phyloP scores from a whole-genome alignment of 1,284 basidiomycete genomes.

The Cryptococcus hybrid region DNA sequence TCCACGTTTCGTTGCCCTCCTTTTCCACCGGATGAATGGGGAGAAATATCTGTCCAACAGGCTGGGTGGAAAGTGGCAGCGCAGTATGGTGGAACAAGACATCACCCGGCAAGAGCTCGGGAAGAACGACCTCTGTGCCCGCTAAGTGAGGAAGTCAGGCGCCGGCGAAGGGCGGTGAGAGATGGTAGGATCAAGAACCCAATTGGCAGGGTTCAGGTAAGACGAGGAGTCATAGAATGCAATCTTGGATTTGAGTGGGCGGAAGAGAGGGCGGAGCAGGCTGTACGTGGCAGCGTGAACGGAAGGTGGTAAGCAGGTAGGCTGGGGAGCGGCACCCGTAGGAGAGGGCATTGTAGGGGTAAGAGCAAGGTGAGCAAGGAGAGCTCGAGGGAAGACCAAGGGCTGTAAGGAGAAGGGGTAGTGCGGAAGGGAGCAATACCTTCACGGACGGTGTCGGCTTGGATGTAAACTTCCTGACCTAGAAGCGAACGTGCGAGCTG shows the following conservation, averaged over 20 bases:
- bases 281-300: conserved; percentile 37
- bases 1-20: conserved; percentile 19
- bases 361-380: conserved; percentile 38
- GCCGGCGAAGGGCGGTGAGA: not conserved
- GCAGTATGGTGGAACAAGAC: conserved; percentile 36
- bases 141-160: conserved; percentile 23
- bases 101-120: conserved; percentile 37
- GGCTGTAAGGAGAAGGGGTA: conserved; percentile 6
- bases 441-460: conserved; percentile 24
- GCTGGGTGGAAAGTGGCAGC: conserved; percentile 15
- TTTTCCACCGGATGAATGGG: conserved; percentile 28
- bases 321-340: not conserved
- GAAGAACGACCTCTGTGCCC: conserved; percentile 17
- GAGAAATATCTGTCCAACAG: conserved; percentile 25
- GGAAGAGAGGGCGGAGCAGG: conserved; percentile 40
- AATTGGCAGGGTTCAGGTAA: conserved; percentile 39
- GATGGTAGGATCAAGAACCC: conserved; percentile 12
- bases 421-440: conserved; percentile 4
- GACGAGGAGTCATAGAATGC: conserved; percentile 35
- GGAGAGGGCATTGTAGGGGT: conserved; percentile 22
- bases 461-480: conserved; percentile 19
- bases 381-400: conserved; percentile 12
- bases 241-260: conserved; percentile 28
- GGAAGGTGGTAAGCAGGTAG: conserved; percentile 16
- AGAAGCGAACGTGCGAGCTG: conserved; percentile 24